Base-by-base conservation (phyloP, 208 protist genomes). In the Acanthamoeba divionensis region DNA sequence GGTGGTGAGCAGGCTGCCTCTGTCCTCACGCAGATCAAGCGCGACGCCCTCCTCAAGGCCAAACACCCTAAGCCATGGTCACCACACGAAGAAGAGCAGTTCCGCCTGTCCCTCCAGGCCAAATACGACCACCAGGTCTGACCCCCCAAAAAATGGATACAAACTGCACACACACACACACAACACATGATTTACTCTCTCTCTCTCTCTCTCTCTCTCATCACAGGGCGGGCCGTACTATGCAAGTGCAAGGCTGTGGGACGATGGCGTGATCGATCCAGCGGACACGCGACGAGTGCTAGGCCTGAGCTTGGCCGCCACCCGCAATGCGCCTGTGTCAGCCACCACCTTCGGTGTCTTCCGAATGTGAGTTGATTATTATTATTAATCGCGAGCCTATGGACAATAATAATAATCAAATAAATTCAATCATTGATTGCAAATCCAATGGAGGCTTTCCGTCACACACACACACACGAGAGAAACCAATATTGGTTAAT, bases 251-350 rank as follows among this genome's bases (percentile, higher is more conserved):
- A 94, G 98, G 50, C 93, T 98, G 15, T 99, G 98, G 98, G 98
- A 99, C 92, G 98, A 99, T 90, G 98, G 97, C 65, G 94, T 98
- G 8, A 98, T 98, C 90, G 95, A 96, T 24, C 97, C 97, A 47
- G 91, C 94, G 26, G 75, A 93, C 13, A 93, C 90, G 0, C 89
- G 50, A 62, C 24, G 38, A 21, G 62, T 90, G 38, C 47, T 99
- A 54, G 97, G 95, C 31, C 93, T 99, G 83, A 80, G 91, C 44
- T 94, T 99, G 29, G 93, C 87, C 36, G 95, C 94, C 15, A 77
- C 94, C 69, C 91, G 93, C 2, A 95, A 97, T 66, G 93, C 92
- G 29, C 95, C 96, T 36, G 91, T 95, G 15, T 90, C 95, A 66
- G 57, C 92, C 41, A 82, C 90, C 54, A 96, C 95, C 5, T 98